Conservation (phyloP, 2,329 filamentous ascomycete genomes). For the Chrysosporium keratinophilum region DNA sequence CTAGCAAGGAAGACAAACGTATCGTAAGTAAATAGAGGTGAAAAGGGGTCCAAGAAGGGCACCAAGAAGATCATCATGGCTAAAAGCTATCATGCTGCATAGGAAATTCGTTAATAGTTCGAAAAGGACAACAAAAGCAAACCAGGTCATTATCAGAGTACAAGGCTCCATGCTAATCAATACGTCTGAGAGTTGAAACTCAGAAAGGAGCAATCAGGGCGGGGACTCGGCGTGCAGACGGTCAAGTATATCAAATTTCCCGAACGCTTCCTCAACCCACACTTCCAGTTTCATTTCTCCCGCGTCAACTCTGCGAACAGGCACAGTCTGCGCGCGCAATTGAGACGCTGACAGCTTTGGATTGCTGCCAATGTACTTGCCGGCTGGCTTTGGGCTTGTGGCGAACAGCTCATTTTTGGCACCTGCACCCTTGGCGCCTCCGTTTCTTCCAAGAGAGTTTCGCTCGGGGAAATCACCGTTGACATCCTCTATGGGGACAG, state of each 20-base stretch:
- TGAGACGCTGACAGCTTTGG: constrained; percentile 24
- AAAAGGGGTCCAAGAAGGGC: not conserved
- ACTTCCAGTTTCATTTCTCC: constrained; percentile 58
- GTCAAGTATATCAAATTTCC: constrained; percentile 38
- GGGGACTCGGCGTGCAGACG: constrained; percentile 27
- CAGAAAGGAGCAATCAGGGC: not conserved
- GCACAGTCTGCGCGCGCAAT: constrained; percentile 47
- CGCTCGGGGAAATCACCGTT: constrained; percentile 1
- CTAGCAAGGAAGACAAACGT: not conserved
- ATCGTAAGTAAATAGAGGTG: not conserved
- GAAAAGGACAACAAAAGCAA: not conserved
- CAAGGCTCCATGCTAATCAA: not conserved
- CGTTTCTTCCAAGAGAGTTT: not conserved
- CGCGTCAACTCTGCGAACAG: constrained; percentile 53
- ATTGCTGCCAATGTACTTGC: constrained; percentile 21
- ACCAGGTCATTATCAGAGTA: not conserved
- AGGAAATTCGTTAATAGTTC: not conserved
- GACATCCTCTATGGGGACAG: not conserved
- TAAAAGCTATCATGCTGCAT: not conserved
- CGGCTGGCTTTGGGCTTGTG: not conserved
- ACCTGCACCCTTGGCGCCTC: constrained; percentile 1
- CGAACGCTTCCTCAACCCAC: constrained; percentile 57
- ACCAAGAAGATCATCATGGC: not conserved
- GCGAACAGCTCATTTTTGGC: not conserved
- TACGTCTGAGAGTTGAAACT: not conserved